phyloP scores from a whole-genome alignment of 352 stramenopile genomes.

The Globisporangium radiosum region DNA sequence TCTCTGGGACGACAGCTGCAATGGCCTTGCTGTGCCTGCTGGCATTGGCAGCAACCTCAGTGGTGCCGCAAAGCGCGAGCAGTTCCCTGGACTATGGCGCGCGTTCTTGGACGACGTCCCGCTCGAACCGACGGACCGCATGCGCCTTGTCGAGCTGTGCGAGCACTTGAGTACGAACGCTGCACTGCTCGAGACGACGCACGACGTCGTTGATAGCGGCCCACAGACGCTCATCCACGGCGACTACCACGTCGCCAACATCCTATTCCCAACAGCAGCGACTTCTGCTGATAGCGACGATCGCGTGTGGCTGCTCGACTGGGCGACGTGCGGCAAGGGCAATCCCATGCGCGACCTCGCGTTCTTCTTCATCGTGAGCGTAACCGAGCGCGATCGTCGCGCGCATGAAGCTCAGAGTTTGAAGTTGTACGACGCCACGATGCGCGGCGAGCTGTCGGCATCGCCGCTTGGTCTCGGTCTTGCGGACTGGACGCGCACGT shows the following conservation, averaged over 20 bases:
- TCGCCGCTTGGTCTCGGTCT: slow-evolving; percentile 14
- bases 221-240: slow-evolving; percentile 68
- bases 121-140: slow-evolving; percentile 22
- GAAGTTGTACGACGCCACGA: slow-evolving; percentile 35
- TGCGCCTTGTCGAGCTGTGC: slow-evolving; percentile 33
- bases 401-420: slow-evolving; percentile 31
- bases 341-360: slow-evolving; percentile 74
- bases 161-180: slow-evolving; percentile 34
- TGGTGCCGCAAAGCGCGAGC: slow-evolving; percentile 45
- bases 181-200: slow-evolving; percentile 29
- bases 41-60: slow-evolving; percentile 68
- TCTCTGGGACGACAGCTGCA: slow-evolving; percentile 41
- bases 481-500: slow-evolving; percentile 40
- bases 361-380: slow-evolving; percentile 83
- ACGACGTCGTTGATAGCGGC: slow-evolving; percentile 43
- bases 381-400: slow-evolving; percentile 37
- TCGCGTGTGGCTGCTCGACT: slow-evolving; percentile 65
- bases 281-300: slow-evolving; percentile 13
- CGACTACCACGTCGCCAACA: slow-evolving; percentile 79
- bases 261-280: slow-evolving; percentile 39
- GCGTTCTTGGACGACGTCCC: slow-evolving; percentile 46
- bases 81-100: slow-evolving; percentile 55
- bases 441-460: slow-evolving; percentile 10
- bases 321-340: slow-evolving; percentile 65
- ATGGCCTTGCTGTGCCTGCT: slow-evolving; percentile 35